Percentiles rank a stretch among this genome's conserved stretches.
These are phyloP conservation scores for Linanthus parryae DNA, from an alignment of 148 eudicot species.

Conservation along the genomic window DNA sequence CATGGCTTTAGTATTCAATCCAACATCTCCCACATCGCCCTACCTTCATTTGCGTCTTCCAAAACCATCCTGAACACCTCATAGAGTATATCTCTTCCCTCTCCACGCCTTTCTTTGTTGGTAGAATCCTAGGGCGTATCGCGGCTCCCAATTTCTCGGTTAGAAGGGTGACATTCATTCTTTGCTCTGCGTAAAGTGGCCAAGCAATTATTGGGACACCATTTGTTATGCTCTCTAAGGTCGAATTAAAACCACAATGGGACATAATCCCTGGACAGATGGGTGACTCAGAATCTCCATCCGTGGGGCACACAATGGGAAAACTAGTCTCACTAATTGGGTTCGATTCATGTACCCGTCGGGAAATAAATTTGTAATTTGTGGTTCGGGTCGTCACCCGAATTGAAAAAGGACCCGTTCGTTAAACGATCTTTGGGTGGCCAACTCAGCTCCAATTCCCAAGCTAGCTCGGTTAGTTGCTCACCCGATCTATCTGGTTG, in stretches of 20 bases:
- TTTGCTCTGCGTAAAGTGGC: constrained; percentile 42
- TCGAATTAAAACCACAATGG: constrained; percentile 44
- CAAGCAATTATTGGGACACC: constrained; percentile 40
- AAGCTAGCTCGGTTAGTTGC: constrained; percentile 35
- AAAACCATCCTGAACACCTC: constrained; percentile 18
- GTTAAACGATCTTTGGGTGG: constrained; percentile 20
- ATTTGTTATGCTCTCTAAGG: constrained; percentile 22
- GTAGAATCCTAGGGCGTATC: constrained; percentile 9
- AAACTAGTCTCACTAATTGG: constrained; percentile 15
- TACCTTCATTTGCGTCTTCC: not conserved
- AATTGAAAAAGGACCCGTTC: constrained; percentile 7
- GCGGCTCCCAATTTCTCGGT: constrained; percentile 14
- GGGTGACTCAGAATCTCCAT: constrained; percentile 25
- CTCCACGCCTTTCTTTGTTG: constrained; percentile 15
- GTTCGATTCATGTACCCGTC: constrained; percentile 30
- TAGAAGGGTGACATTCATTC: constrained; percentile 28
- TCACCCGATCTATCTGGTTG: constrained; percentile 22
- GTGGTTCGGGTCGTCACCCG: not conserved
- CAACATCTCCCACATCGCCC: constrained; percentile 4
- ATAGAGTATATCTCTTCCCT: constrained; percentile 25
- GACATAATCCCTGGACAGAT: constrained; percentile 28
- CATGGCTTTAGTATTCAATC: too few species aligned
- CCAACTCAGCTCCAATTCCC: constrained; percentile 37
- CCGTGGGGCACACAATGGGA: constrained; percentile 30
- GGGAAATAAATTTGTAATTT: constrained; percentile 17